Base-by-base conservation (phyloP, 768 basidiomycete genomes). In the Leccinellum rugosiceps region DNA sequence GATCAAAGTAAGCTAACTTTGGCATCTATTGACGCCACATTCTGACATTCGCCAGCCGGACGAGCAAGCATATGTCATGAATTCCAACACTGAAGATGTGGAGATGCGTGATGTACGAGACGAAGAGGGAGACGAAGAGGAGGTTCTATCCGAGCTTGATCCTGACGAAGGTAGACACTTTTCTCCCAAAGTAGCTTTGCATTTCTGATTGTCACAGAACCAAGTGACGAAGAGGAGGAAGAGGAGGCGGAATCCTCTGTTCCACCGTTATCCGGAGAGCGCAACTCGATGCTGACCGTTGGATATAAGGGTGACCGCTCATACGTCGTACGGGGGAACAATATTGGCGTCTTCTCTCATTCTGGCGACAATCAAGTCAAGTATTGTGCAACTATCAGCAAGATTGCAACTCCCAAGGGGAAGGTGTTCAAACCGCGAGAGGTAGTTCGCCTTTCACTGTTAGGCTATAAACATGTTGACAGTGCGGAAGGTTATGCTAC, bases 231-330 rank as follows among this genome's bases (percentile, higher is more conserved):
- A 6, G 46, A 49, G 26, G 75, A 75, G 13, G 74, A 74, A 0
- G 71, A 72, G 17, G 74, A 72, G 4, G 77, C 74, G 0, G 75
- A 71, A 49, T 70, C 67, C 44, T 71, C 75, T 13, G 67, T 76
- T 44, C 62, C 73, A 10, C 74, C 77, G 46, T 62, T 75, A 15
- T 77, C 79, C 41, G 87, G 87, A 26, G 87, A 86, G 30, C 80
- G 80, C 59, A 98, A 98, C 72, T 90, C 91, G 6, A 90, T 93
- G 60, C 81, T 98, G 35, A 92, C 91, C 4, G 87, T 98, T 41
- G 96, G 96, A 11, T 95, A 97, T 80, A 94, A 92, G 75, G 92
- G 94, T 58, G 94, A 97, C 65, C 81, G 95, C 28, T 93, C 94
- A 11, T 97, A 92, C 66, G 94, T 98, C 57, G 87, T 93, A 34